Conservation (phyloP, 805 yeast species). For the Starmerella riodocensis region DNA sequence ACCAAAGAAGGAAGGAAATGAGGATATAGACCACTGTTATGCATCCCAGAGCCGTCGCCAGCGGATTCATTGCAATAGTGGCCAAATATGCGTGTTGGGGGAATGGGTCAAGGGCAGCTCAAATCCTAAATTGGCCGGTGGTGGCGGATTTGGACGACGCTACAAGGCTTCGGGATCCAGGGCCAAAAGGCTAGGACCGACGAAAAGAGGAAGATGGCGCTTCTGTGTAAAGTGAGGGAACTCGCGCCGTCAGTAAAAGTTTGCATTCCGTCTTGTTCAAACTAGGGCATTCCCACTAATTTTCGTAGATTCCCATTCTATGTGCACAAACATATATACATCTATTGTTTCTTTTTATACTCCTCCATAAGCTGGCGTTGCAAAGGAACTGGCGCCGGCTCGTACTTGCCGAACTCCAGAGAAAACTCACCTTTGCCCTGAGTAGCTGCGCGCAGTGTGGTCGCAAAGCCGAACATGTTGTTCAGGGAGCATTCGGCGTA, state of each 20-base stretch:
- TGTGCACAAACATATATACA: slow-evolving; percentile 16
- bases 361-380: slow-evolving; percentile 85
- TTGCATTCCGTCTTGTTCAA: too few species aligned
- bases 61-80: slow-evolving; percentile 7
- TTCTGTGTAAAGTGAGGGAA: not conserved
- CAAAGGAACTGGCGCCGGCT: slow-evolving; percentile 79
- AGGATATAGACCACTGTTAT: slow-evolving; percentile 12
- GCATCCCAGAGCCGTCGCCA: slow-evolving; percentile 10
- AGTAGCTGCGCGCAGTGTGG: slow-evolving; percentile 86
- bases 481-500: slow-evolving; percentile 94
- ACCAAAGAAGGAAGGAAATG: slow-evolving; percentile 15
- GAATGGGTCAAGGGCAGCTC: not conserved
- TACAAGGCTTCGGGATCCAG: too few species aligned
- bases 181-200: too few species aligned
- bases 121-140: too few species aligned
- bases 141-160: too few species aligned
- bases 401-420: slow-evolving; percentile 82
- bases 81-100: not conserved
- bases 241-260: too few species aligned
- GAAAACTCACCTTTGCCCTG: slow-evolving; percentile 99
- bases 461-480: slow-evolving; percentile 91
- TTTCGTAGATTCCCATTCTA: too few species aligned
- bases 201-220: not conserved
- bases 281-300: too few species aligned
- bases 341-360: slow-evolving; percentile 45